Evolutionary conservation across 306 rosid species (phyloP).

Genomic region (Corylus avellana): DNA sequence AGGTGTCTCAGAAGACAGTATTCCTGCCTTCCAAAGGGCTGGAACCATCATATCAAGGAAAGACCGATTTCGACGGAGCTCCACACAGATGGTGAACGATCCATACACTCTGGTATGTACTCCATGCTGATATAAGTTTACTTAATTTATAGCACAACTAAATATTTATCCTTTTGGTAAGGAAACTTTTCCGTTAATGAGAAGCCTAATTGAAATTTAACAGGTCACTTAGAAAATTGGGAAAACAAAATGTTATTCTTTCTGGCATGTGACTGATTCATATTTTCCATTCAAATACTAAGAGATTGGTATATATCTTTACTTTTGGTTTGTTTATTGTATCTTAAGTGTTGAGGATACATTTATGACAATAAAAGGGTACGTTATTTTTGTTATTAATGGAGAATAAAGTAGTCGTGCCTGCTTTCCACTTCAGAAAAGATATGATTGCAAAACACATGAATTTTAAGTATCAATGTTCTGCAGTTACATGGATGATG

Average conservation of each 20-base stretch:
- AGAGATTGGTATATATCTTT: background rate
- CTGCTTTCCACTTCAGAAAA: background rate
- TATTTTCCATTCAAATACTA: background rate
- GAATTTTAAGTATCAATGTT: background rate
- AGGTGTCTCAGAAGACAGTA: conserved; percentile 64
- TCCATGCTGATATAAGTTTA: conserved; percentile 10
- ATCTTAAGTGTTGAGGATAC: background rate
- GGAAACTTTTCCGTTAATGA: background rate
- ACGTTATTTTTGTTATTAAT: background rate
- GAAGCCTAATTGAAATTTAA: background rate
- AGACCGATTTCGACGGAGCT: conserved; percentile 91
- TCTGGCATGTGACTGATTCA: background rate
- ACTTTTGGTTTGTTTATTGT: background rate
- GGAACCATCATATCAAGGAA: conserved; percentile 90
- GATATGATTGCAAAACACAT: background rate
- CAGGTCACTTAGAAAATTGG: background rate
- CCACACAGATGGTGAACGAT: conserved; percentile 92
- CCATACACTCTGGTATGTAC: conserved; percentile 87
- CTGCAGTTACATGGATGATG: too few relatives aligned
- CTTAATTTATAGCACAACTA: too few relatives aligned
- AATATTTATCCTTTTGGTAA: background rate
- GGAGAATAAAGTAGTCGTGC: background rate
- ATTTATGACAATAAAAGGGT: background rate
- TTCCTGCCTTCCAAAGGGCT: conserved; percentile 91
- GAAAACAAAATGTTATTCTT: background rate